A percentile compares a stretch with the other conserved stretches of the same genome.
phyloP scores from a whole-genome alignment of 2,329 filamentous ascomycete genomes.

The Conoideocrella luteorostrata region DNA sequence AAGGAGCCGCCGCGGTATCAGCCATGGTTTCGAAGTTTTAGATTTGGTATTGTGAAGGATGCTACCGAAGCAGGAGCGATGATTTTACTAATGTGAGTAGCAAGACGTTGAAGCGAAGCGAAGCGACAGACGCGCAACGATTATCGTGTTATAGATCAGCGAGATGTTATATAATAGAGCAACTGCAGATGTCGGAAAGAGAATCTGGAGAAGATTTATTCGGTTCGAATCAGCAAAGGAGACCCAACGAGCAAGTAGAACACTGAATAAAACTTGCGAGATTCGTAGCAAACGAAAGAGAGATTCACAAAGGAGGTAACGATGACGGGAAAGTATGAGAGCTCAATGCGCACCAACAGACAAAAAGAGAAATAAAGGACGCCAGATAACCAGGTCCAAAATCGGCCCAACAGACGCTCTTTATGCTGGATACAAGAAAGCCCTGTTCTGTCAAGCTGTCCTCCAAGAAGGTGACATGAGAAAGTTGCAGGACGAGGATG shows the following conservation, averaged over 20 bases:
- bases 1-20: conserved; percentile 61
- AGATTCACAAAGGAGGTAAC: conserved; percentile 1
- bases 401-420: conserved; percentile 8
- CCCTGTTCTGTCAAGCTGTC: conserved; percentile 8
- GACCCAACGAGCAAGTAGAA: not conserved
- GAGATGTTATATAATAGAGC: not conserved
- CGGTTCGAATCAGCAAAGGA: conserved; percentile 4
- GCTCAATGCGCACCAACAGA: conserved; percentile 5
- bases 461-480: conserved; percentile 8
- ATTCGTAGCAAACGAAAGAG: conserved; percentile 7
- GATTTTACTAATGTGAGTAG: not conserved
- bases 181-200: not conserved
- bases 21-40: conserved; percentile 56
- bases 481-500: conserved; percentile 11
- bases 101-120: not conserved
- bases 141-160: not conserved
- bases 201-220: conserved; percentile 2
- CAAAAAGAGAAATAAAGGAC: conserved; percentile 8
- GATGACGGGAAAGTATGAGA: conserved; percentile 6
- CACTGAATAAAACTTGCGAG: conserved; percentile 3
- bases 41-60: not conserved
- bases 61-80: conserved; percentile 5
- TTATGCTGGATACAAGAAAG: conserved; percentile 7
- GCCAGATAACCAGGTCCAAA: conserved; percentile 5
- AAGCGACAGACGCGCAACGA: not conserved